Evolutionary conservation across 1,284 basidiomycete species (phyloP).

Genomic region (Entoloma clypeatum): DNA sequence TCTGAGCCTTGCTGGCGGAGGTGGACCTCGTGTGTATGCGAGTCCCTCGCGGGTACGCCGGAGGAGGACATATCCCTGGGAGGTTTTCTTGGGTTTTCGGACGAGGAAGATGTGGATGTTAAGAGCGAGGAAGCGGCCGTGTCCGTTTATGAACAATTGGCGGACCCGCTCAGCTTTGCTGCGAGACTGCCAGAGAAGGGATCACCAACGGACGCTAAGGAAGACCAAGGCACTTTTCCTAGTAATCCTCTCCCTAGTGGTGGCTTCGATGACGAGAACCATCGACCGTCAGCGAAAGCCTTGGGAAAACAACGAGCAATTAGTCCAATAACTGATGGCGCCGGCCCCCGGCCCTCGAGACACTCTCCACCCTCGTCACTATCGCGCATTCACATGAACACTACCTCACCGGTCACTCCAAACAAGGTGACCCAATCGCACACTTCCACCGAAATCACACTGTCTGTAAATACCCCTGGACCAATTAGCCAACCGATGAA

Average conservation of each 20-base stretch:
- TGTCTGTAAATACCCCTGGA: no score
- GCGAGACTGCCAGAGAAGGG: background rate
- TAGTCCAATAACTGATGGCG: no score
- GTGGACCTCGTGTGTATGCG: background rate
- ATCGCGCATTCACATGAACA: no score
- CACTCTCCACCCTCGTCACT: no score
- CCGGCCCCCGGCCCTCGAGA: no score
- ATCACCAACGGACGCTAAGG: background rate
- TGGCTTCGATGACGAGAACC: background rate
- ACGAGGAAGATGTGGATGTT: background rate
- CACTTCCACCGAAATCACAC: no score
- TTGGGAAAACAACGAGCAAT: constrained; percentile 16
- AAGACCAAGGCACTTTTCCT: background rate
- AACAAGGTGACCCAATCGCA: no score
- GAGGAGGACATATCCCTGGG: constrained; percentile 7
- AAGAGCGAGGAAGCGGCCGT: background rate
- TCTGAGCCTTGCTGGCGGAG: background rate
- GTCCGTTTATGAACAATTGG: background rate
- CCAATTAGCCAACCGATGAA: no score
- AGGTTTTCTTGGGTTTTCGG: background rate
- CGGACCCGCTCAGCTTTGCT: background rate
- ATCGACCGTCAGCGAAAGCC: constrained; percentile 14
- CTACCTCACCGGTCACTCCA: no score
- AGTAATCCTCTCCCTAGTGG: background rate
- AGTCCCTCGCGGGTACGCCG: constrained; percentile 4